A percentile compares a stretch with the other conserved stretches of the same genome.
Evolutionary conservation across 2,329 filamentous ascomycete genomes (phyloP).

Genomic region (Alternaria postmessia): DNA sequence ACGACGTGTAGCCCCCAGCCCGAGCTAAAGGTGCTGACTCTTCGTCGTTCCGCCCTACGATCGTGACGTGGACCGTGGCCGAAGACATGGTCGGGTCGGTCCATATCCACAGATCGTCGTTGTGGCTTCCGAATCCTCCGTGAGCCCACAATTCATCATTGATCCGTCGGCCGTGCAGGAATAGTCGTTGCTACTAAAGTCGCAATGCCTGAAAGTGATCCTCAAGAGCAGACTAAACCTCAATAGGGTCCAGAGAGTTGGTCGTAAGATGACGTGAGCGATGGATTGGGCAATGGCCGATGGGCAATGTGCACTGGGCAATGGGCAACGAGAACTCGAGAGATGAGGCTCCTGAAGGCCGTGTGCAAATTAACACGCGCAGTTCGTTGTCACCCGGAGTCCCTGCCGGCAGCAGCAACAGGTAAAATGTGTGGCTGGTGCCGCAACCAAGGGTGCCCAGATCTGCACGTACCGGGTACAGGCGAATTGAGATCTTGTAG

Average conservation of each 20-base stretch:
- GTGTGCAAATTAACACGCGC: slow-evolving; percentile 1
- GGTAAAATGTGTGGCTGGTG: not conserved
- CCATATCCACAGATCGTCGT: not conserved
- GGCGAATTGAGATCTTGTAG: slow-evolving; percentile 10
- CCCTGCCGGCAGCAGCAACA: not conserved
- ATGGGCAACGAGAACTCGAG: not conserved
- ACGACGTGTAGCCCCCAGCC: not conserved
- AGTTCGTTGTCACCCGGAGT: not conserved
- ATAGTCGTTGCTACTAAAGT: not conserved
- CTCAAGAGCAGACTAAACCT: not conserved
- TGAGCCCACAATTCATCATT: not conserved
- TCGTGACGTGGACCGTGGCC: not conserved
- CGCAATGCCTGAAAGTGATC: not conserved
- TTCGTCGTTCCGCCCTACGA: not conserved
- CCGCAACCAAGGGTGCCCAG: slow-evolving; percentile 2
- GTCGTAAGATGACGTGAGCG: slow-evolving; percentile 5
- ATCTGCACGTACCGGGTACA: slow-evolving; percentile 11
- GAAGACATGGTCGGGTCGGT: not conserved
- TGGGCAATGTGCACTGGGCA: not conserved
- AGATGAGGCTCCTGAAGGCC: not conserved
- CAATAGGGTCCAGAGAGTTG: not conserved
- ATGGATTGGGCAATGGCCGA: not conserved
- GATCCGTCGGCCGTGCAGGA: not conserved
- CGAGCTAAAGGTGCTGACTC: not conserved
- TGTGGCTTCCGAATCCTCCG: not conserved